phyloP scores from a whole-genome alignment of 1,284 basidiomycete genomes.

The Pyrrhoderma lamaoense region DNA sequence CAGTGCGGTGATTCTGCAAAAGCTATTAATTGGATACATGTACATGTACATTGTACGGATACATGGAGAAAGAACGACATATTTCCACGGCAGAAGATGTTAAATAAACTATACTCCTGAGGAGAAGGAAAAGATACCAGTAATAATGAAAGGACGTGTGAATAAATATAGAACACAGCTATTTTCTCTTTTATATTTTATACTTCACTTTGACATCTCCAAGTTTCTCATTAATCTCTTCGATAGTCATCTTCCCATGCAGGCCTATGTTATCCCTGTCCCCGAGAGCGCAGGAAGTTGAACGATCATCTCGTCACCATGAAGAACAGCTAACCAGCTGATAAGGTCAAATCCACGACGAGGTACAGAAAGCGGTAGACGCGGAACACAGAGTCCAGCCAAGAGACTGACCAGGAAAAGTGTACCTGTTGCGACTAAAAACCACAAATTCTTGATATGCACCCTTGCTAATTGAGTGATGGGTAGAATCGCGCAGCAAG shows the following conservation, averaged over 20 bases:
- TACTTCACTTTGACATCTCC: constrained; percentile 3
- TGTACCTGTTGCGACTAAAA: not conserved
- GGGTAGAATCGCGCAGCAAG: constrained; percentile 24
- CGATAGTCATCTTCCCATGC: not conserved
- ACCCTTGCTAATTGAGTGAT: not conserved
- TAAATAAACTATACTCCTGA: too few relatives aligned
- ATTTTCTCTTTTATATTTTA: not conserved
- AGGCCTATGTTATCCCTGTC: not conserved
- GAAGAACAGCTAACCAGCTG: constrained; percentile 6
- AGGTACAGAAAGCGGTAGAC: constrained; percentile 5
- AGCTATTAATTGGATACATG: too few relatives aligned
- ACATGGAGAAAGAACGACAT: too few relatives aligned
- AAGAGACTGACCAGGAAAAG: not conserved
- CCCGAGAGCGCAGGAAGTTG: constrained; percentile 10
- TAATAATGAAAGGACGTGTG: not conserved
- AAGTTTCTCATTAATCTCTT: not conserved
- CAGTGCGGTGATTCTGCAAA: too few relatives aligned
- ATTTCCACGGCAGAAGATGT: too few relatives aligned
- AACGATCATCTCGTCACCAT: constrained; percentile 5
- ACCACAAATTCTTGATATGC: not conserved
- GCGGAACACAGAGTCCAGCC: constrained; percentile 1
- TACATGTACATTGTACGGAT: too few relatives aligned
- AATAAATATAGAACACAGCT: not conserved
- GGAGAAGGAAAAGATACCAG: not conserved
- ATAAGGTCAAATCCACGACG: constrained; percentile 9